Conservation (phyloP, 192 early-diverging fungal genomes). For the Haplosporangium gracile region DNA sequence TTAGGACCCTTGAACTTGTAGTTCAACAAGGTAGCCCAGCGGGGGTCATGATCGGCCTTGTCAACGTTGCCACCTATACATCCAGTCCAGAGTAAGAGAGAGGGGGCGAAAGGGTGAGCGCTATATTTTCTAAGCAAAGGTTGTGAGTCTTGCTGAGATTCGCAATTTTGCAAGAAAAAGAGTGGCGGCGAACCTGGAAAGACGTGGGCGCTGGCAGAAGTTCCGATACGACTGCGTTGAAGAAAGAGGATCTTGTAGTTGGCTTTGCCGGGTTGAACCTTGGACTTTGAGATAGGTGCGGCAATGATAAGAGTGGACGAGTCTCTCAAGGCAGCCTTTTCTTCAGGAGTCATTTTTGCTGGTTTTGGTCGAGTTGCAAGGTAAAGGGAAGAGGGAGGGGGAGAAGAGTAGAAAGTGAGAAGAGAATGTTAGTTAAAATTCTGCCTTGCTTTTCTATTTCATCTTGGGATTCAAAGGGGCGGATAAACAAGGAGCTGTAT, state of each 20-base stretch:
- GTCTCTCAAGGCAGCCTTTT: slow-evolving; percentile 27
- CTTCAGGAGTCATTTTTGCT: slow-evolving; percentile 29
- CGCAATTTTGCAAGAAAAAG: neutral
- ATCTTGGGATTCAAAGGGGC: neutral
- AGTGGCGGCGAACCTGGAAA: slow-evolving; percentile 59
- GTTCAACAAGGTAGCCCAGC: slow-evolving; percentile 39
- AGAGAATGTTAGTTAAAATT: neutral
- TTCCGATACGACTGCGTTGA: slow-evolving; percentile 57
- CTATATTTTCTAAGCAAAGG: neutral
- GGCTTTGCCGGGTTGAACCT: slow-evolving; percentile 39
- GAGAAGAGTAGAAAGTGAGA: slow-evolving; percentile 4
- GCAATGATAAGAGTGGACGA: slow-evolving; percentile 50
- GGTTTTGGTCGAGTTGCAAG: neutral
- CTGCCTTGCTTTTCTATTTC: neutral
- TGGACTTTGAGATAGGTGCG: slow-evolving; percentile 43
- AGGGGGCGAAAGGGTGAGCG: slow-evolving; percentile 16
- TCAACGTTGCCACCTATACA: slow-evolving; percentile 39
- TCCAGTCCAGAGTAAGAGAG: slow-evolving; percentile 7
- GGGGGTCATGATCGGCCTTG: slow-evolving; percentile 48
- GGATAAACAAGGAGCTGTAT: neutral
- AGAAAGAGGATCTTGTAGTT: slow-evolving; percentile 48
- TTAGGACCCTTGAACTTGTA: slow-evolving; percentile 21
- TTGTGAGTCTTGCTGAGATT: neutral
- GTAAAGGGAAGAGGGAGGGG: neutral
- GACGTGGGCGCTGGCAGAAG: slow-evolving; percentile 64